phyloP scores from a whole-genome alignment of 2,329 filamentous ascomycete genomes.

The Didymella exigua region DNA sequence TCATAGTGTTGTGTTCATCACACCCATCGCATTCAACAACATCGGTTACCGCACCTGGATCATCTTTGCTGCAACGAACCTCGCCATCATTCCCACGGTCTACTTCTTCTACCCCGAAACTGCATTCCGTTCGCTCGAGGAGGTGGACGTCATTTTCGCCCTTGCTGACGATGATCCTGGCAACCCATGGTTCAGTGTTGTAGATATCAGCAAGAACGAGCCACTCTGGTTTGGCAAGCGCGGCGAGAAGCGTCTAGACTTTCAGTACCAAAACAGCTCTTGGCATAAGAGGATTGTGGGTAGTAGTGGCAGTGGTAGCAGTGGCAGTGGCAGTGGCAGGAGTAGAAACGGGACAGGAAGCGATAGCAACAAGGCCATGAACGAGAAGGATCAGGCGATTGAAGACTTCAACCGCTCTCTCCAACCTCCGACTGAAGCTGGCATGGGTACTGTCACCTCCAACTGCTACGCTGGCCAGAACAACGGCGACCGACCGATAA shows the following conservation, averaged over 20 bases:
- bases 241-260: constrained; percentile 55
- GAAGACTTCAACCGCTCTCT: constrained; percentile 11
- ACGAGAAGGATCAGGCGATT: constrained; percentile 8
- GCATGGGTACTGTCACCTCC: neutral
- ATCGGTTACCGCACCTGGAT: constrained; percentile 63
- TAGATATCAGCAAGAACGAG: constrained; percentile 56
- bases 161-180: constrained; percentile 54
- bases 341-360: constrained; percentile 23
- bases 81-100: constrained; percentile 59
- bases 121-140: constrained; percentile 63
- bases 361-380: constrained; percentile 13
- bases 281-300: constrained; percentile 33
- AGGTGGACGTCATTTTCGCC: constrained; percentile 71
- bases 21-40: constrained; percentile 62
- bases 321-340: constrained; percentile 19
- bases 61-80: constrained; percentile 61
- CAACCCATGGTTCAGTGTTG: constrained; percentile 55
- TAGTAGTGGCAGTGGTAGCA: constrained; percentile 20
- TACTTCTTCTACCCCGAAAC: constrained; percentile 68
- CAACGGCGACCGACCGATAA: neutral
- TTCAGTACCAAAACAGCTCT: constrained; percentile 51
- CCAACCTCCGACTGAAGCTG: neutral
- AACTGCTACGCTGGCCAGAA: constrained; percentile 6
- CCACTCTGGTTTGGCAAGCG: constrained; percentile 64
- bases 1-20: constrained; percentile 68